Conservation (phyloP, 768 basidiomycete genomes). For the Boletus coccyginus region DNA sequence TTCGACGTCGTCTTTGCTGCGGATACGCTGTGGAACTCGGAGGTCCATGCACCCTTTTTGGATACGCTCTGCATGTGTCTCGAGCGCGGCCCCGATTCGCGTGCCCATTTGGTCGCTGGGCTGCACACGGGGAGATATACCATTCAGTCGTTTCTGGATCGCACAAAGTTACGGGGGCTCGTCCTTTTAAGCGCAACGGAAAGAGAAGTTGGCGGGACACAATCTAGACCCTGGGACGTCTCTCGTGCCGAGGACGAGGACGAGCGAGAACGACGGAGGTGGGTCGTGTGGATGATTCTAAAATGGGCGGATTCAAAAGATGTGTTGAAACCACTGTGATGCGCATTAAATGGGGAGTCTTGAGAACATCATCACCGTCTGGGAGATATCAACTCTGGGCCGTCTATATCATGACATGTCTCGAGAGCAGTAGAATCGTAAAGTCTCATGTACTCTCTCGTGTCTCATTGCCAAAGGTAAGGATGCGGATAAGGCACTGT, state of each 20-base stretch:
- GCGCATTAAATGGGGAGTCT: background rate
- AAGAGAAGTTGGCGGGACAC: conserved; percentile 41
- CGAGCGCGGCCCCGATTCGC: conserved; percentile 39
- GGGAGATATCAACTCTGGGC: background rate
- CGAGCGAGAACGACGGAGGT: conserved; percentile 63
- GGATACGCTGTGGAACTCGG: conserved; percentile 77
- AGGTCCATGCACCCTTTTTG: conserved; percentile 53
- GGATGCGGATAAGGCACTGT: conserved; percentile 31
- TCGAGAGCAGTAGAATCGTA: background rate
- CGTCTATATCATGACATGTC: background rate
- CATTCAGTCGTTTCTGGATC: conserved; percentile 55
- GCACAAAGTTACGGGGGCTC: conserved; percentile 37
- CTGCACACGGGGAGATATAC: conserved; percentile 77
- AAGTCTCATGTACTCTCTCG: conserved; percentile 12
- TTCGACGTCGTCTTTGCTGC: conserved; percentile 72
- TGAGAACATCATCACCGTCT: background rate
- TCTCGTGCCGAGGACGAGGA: conserved; percentile 52
- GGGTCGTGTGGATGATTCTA: conserved; percentile 68
- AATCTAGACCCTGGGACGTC: conserved; percentile 50
- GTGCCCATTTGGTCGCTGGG: conserved; percentile 67
- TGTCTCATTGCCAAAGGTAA: conserved; percentile 30
- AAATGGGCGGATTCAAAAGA: conserved; percentile 38
- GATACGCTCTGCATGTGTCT: conserved; percentile 50
- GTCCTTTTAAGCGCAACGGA: conserved; percentile 46
- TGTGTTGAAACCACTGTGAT: conserved; percentile 12